A percentile compares a stretch with the other conserved stretches of the same genome.
These are phyloP conservation scores for Leishmania martiniquensis DNA, from an alignment of 208 protist species.

Conservation along the genomic window DNA sequence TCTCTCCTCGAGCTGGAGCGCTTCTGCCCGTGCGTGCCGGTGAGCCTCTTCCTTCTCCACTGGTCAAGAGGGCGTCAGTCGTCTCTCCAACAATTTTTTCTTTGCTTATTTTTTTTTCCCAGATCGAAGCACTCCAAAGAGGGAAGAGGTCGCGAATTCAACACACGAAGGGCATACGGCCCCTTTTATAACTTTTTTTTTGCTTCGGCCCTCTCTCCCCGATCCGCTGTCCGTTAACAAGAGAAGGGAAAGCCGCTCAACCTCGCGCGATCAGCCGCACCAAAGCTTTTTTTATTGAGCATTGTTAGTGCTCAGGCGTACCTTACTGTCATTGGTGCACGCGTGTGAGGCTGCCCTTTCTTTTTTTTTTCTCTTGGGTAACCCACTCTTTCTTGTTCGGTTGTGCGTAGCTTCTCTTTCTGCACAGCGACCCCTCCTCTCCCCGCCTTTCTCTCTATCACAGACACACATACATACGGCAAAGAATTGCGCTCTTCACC, in stretches of 20 bases:
- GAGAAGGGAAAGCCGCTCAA: not conserved
- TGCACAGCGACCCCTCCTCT: too few species aligned
- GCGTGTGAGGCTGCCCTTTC: too few species aligned
- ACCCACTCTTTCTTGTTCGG: too few species aligned
- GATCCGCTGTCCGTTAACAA: not conserved
- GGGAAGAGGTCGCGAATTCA: not conserved
- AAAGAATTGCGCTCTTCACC: too few species aligned
- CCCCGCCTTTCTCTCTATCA: too few species aligned
- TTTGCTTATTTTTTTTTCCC: not conserved
- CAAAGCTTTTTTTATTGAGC: too few species aligned
- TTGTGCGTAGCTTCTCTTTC: too few species aligned
- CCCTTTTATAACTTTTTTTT: not conserved
- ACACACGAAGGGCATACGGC: not conserved
- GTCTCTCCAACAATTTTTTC: not conserved
- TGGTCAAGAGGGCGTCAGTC: not conserved
- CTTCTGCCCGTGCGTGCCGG: not conserved
- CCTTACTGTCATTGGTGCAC: too few species aligned
- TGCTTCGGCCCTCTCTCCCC: not conserved
- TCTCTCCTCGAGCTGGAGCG: too few species aligned
- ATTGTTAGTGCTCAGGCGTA: too few species aligned
- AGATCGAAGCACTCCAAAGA: not conserved
- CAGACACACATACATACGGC: not conserved
- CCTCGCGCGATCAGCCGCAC: too few species aligned
- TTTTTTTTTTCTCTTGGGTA: too few species aligned
- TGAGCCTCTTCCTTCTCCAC: not conserved